Evolutionary conservation across 2,329 filamentous ascomycete species (phyloP).

Genomic region (Colletotrichum somersetense): DNA sequence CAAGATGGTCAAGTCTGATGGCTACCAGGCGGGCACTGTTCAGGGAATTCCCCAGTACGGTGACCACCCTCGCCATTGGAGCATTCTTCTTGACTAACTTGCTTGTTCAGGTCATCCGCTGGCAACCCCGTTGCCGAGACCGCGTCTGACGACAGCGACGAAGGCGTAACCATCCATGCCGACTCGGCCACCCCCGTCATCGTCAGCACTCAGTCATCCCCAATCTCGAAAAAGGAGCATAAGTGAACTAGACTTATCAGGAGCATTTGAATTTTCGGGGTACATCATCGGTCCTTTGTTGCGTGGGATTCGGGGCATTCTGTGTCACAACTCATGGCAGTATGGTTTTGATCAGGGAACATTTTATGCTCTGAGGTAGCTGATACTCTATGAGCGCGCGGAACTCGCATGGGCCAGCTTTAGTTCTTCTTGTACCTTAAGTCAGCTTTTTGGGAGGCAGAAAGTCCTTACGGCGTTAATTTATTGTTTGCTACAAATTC

Average conservation of each 20-base stretch:
- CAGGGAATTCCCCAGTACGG: conserved; percentile 42
- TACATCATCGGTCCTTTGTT: conserved; percentile 37
- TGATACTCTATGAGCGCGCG: conserved; percentile 51
- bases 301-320: conserved; percentile 27
- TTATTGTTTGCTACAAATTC: conserved; percentile 35
- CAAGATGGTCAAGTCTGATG: conserved; percentile 40
- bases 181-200: conserved; percentile 59
- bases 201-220: conserved; percentile 63
- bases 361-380: conserved; percentile 54
- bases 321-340: conserved; percentile 40
- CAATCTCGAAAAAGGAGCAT: conserved; percentile 58
- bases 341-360: conserved; percentile 48
- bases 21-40: conserved; percentile 41
- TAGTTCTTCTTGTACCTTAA: conserved; percentile 57
- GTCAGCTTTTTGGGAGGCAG: conserved; percentile 51
- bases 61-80: conserved; percentile 36
- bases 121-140: conserved; percentile 44
- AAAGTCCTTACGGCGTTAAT: conserved; percentile 18
- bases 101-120: conserved; percentile 41
- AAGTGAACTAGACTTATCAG: conserved; percentile 30
- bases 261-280: conserved; percentile 41
- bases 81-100: conserved; percentile 50
- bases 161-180: conserved; percentile 67
- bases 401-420: conserved; percentile 49
- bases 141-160: conserved; percentile 63